Conservation (phyloP, 345 rosid species). For the Eucalyptus curtisii region DNA sequence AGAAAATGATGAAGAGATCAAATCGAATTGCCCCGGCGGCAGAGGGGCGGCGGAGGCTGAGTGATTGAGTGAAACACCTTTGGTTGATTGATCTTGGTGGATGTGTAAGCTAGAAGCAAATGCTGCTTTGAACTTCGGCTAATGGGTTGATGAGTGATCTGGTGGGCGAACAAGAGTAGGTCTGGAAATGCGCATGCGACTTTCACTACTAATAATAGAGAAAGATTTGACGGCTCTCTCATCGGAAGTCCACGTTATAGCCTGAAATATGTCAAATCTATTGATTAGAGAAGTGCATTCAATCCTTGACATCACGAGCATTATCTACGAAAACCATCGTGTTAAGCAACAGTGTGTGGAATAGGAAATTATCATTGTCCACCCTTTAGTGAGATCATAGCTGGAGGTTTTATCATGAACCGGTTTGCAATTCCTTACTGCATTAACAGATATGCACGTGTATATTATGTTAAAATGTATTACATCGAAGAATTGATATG, state of each 20-base stretch:
- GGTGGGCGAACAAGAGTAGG: background rate
- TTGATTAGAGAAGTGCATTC: background rate
- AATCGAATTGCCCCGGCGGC: background rate
- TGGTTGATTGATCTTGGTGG: background rate
- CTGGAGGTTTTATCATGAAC: background rate
- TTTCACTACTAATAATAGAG: background rate
- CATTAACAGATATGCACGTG: background rate
- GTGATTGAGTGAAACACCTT: background rate
- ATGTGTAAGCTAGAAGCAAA: background rate
- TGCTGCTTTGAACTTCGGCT: background rate
- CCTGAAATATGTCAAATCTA: background rate
- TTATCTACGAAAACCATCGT: background rate
- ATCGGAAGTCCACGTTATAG: background rate
- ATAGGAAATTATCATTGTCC: background rate
- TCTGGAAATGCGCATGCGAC: background rate
- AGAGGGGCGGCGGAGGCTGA: background rate
- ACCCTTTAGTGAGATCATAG: background rate
- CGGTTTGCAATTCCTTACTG: background rate
- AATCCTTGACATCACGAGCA: background rate
- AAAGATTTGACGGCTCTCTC: background rate
- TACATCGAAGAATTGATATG: accelerated
- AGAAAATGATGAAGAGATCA: background rate
- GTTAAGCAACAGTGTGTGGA: background rate
- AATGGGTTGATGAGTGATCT: background rate
- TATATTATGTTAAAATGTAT: background rate